phyloP scores from a whole-genome alignment of 202 grass and related monocot genomes.

The Panicum virgatum region DNA sequence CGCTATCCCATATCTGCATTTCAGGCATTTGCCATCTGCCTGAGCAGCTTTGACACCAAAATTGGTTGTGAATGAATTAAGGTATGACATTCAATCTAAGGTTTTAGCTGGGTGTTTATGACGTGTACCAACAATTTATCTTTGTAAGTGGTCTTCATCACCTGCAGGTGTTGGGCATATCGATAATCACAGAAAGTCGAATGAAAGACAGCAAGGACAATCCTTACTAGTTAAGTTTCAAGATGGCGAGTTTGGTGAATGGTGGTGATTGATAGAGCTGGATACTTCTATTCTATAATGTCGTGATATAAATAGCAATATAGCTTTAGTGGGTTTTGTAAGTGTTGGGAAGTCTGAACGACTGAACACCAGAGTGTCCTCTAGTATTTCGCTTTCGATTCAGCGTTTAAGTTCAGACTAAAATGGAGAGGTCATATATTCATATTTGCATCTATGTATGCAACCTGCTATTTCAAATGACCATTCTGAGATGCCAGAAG shows the following conservation, averaged over 20 bases:
- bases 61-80: slow-evolving; percentile 83
- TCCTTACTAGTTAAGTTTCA: background rate
- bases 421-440: background rate
- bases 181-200: background rate
- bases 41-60: slow-evolving; percentile 96
- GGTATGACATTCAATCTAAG: slow-evolving; percentile 5
- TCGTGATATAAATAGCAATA: slow-evolving; percentile 18
- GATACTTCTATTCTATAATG: background rate
- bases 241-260: background rate
- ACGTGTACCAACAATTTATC: slow-evolving; percentile 10
- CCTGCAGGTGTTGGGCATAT: slow-evolving; percentile 8
- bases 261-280: background rate
- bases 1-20: slow-evolving; percentile 88
- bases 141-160: slow-evolving; percentile 19
- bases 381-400: background rate
- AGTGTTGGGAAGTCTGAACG: background rate
- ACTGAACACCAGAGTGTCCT: background rate
- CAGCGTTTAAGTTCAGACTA: background rate
- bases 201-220: background rate
- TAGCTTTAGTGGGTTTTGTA: background rate
- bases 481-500: background rate
- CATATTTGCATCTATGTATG: background rate
- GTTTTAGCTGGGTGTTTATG: background rate
- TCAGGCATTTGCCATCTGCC: slow-evolving; percentile 87
- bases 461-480: no score